Evolutionary conservation across 2,329 filamentous ascomycete genomes (phyloP), one percentile per base, ranked within the genome.

Genomic region (Ophiostoma perfectum): DNA sequence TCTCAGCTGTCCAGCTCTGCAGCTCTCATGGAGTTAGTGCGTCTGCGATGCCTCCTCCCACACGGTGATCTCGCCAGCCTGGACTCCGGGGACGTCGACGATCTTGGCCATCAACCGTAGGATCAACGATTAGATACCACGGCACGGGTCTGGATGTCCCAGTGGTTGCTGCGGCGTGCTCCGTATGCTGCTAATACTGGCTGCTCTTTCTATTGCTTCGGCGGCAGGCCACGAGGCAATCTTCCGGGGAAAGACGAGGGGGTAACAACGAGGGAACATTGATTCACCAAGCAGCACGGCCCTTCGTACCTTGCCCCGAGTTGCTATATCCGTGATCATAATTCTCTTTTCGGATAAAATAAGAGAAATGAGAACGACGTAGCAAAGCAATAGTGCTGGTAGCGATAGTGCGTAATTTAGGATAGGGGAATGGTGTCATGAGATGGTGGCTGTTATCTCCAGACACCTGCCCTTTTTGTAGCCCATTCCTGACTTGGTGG

Each of bases 41-140:
- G 49, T 18, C 8, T 55, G 49, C 49, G 18, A 27, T 55, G 8
- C n/a, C 49, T 55, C 27, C 18, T 55, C 2, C 49, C 7, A 55
- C 49, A 55, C 49, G 49, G 27, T 18, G 49, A 55, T 55, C 49
- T 55, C 18, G 18, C n/a, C 49, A 55, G 18, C 9, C 49, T 55
- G 27, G n/a, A 55, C 49, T 55, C 49, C 27, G 49, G 49, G 12
- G 49, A 55, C 49, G 49, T 55, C 27, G 49, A 55, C n/a, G 49
- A 55, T 55, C 49, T n/a, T 36, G 49, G 49, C 18, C 49, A 49
- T 49, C 47, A 55, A n/a, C 49, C 49, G 49, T 14, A 27, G 49
- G 45, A 55, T 55, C 49, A 55, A 27, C 49, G 27, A 27, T 27
- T 27, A 27, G 27, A 27, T 27, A 27, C 27, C 27, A 27, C 27